These are phyloP conservation scores for Mangifera indica DNA, from an alignment of 345 rosid genomes.

Conservation along the genomic window DNA sequence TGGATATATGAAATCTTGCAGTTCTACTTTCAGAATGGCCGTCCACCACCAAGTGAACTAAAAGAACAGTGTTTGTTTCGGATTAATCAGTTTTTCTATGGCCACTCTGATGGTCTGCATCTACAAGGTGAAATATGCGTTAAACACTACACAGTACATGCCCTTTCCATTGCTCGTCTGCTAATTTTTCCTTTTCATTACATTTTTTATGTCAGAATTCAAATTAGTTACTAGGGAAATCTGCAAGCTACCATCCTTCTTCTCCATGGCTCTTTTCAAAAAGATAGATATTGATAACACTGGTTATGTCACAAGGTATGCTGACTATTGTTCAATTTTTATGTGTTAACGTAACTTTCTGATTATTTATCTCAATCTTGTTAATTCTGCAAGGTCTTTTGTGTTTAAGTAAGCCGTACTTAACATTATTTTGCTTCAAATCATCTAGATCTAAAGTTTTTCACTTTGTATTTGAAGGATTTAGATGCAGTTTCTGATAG, in stretches of 20 bases:
- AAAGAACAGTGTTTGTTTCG: constrained; percentile 71
- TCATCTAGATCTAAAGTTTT: background rate
- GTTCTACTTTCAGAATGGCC: constrained; percentile 96
- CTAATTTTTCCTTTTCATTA: background rate
- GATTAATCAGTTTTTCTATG: constrained; percentile 69
- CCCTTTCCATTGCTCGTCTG: constrained; percentile 11
- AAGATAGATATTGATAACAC: constrained; percentile 67
- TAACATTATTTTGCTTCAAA: background rate
- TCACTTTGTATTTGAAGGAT: background rate
- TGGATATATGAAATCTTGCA: constrained; percentile 37
- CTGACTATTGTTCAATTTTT: background rate
- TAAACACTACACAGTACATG: background rate
- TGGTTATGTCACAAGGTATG: constrained; percentile 72
- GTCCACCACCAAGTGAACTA: constrained; percentile 75
- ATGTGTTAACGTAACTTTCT: background rate
- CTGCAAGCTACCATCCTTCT: constrained; percentile 91
- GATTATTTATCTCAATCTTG: background rate
- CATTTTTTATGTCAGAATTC: constrained; percentile 42
- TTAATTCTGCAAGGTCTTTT: background rate
- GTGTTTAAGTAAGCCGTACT: background rate
- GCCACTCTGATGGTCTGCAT: constrained; percentile 68
- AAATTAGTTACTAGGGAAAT: constrained; percentile 76
- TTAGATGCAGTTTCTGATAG: background rate
- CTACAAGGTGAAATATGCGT: constrained; percentile 51
- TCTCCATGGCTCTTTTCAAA: constrained; percentile 67